phyloP scores from a whole-genome alignment of 768 basidiomycete species.

The Collybia nuda region DNA sequence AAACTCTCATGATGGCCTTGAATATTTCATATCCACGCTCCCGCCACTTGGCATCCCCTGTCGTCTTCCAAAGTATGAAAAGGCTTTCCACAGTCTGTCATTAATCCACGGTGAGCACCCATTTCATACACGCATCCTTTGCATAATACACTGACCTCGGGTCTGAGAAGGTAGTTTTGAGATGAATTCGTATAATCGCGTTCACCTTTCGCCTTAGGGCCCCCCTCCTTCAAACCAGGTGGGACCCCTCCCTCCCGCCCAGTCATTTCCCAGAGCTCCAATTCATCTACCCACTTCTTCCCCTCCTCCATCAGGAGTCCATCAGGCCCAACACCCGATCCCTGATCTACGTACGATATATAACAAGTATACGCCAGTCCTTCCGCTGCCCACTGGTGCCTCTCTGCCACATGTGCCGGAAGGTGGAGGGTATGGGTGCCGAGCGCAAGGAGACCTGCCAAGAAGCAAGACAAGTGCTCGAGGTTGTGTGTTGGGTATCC shows the following conservation, averaged over 20 bases:
- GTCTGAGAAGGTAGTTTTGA: constrained; percentile 52
- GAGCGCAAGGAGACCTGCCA: constrained; percentile 58
- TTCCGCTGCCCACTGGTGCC: constrained; percentile 70
- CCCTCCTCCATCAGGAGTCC: constrained; percentile 38
- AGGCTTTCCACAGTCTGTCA: constrained; percentile 68
- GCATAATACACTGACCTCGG: constrained; percentile 50
- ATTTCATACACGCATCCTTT: too few relatives aligned
- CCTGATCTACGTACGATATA: constrained; percentile 63
- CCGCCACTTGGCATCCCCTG: constrained; percentile 65
- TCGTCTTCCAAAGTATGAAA: constrained; percentile 68
- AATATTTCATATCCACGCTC: constrained; percentile 74
- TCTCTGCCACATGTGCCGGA: constrained; percentile 30
- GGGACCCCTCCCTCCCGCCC: constrained; percentile 39
- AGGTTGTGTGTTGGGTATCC: constrained; percentile 40
- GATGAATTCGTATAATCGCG: constrained; percentile 48
- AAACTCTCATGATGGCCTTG: constrained; percentile 49
- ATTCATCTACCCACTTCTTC: constrained; percentile 44
- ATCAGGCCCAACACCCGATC: constrained; percentile 67
- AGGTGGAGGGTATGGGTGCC: constrained; percentile 9
- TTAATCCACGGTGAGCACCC: too few relatives aligned
- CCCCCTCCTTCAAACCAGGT: constrained; percentile 43
- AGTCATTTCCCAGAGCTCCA: constrained; percentile 43
- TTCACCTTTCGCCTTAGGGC: constrained; percentile 19
- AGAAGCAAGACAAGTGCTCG: constrained; percentile 73
- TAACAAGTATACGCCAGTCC: constrained; percentile 72